Base-by-base conservation (phyloP, 345 rosid species). In the Noccaea caerulescens region DNA sequence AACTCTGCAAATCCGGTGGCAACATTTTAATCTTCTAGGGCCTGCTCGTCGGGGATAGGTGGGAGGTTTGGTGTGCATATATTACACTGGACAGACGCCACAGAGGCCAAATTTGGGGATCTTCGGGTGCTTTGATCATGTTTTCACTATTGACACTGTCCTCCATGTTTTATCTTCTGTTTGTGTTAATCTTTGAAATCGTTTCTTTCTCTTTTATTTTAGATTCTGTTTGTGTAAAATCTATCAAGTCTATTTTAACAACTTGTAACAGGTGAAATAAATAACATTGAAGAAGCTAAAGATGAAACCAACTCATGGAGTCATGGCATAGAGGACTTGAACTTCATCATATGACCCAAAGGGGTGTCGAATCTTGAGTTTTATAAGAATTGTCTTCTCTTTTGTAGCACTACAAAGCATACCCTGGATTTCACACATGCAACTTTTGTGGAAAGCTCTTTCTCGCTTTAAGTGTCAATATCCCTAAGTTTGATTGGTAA, bases 1-100 rank as follows among this genome's bases (percentile, higher is more conserved):
- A 25, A 52, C 32, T 52, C 57, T 10, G 36, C 57, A 52, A 52
- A 52, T 52, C 57, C 57, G 57, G 36, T 10, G 36, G 36, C 16
- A 27, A 52, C 54, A 52, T 11, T 25, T 6, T 52, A 8, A 6
- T 25, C 57, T 52, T 52, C 57, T 52, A 36, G 57, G 7, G 8
- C 36, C 8, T 10, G 57, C 36, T 52, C 57, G 16, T 52, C 36
- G 14, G 14, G 36, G 57, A 52, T 3, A 52, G n/a, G 16, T 52
- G 25, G 36, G 8, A 52, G 30, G 4, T 27, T 25, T 52, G 57
- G 57, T 52, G 36, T 11, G 57, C 36, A 25, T 34, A 25, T 14
- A 27, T 52, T 52, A 25, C 54, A 11, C 6, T 52, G 32, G 57
- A 52, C 36, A 52, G 56, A 33, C 33, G 33, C 33, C 33, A 49